phyloP scores from a whole-genome alignment of 345 rosid genomes.

The Physaria fendleri region DNA sequence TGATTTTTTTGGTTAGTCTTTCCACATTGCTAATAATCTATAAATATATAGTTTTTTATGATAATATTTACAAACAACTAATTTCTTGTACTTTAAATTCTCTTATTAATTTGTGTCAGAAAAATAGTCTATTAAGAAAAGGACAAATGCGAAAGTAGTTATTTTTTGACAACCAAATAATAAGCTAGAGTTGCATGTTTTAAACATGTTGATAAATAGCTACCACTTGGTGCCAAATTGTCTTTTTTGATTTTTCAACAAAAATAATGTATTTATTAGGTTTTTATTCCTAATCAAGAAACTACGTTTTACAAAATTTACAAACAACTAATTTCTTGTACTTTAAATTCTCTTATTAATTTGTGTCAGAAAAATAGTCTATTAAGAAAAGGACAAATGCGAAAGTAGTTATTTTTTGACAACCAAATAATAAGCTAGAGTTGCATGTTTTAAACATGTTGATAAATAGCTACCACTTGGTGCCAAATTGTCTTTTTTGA shows the following conservation, averaged over 20 bases:
- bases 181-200: constrained; percentile 7
- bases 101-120: background rate
- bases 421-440: background rate
- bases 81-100: no score
- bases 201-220: constrained; percentile 6
- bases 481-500: background rate
- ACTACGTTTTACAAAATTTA: background rate
- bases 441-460: constrained; percentile 21
- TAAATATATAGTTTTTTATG: no score
- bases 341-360: background rate
- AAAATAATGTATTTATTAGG: constrained; percentile 3
- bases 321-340: no score
- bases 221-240: constrained; percentile 6
- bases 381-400: background rate
- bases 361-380: background rate
- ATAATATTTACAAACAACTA: no score
- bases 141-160: background rate
- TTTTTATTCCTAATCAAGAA: constrained; percentile 4
- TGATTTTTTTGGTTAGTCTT: background rate
- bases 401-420: constrained; percentile 4
- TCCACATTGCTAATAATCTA: background rate
- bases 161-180: constrained; percentile 15
- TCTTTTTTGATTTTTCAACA: background rate
- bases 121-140: background rate
- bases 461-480: constrained; percentile 1